Evolutionary conservation across 176 grass and related monocot genomes (phyloP), one percentile per base, ranked within the genome.

Genomic region (Phyllostachys edulis): DNA sequence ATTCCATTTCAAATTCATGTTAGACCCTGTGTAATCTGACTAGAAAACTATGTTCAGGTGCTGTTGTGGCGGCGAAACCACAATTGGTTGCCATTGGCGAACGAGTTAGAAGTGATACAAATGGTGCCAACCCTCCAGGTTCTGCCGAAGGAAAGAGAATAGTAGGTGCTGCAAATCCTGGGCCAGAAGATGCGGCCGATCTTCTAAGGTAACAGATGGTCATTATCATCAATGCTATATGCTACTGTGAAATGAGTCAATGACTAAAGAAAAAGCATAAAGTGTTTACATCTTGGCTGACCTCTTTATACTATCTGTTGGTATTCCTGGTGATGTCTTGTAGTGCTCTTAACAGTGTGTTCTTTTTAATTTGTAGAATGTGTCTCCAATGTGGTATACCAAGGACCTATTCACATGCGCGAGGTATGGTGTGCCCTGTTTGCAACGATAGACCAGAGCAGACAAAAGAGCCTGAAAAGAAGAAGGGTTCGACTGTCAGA

Each of bases 371-470:
- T 42, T 84, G 4, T 54, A 95, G 96, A 41, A 88, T 98, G 89
- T 96, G 96, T 67, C 80, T 98, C 45, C 91, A 90, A 45, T 98
- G 96, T 69, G 96, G 96, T 63, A 75, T 98, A 68, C 96, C 96
- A 23, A 98, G 96, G 84, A 98, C 93, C 0, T 98, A 94, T 76
- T 92, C 93, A 21, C 96, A 94, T 66, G 69, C 76, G 0, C 85
- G 71, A 13, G 96, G 96, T 21, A 92, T 98, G 85, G 91, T 84
- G 18, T 98, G 96, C 36, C 93, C 96, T 47, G 61, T 94, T 4
- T 98, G 96, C 37, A 90, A 86, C 1, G 91, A 98, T 77, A 87
- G 84, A 50, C 85, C 86, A 71, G 51, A 60, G 24, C 89, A 90
- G 61, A 34, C 76, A 15, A 94, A 87, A 39, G 96, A 92, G 6